phyloP scores from a whole-genome alignment of 2,329 filamentous ascomycete species.

The Colletotrichum ledebouriae region DNA sequence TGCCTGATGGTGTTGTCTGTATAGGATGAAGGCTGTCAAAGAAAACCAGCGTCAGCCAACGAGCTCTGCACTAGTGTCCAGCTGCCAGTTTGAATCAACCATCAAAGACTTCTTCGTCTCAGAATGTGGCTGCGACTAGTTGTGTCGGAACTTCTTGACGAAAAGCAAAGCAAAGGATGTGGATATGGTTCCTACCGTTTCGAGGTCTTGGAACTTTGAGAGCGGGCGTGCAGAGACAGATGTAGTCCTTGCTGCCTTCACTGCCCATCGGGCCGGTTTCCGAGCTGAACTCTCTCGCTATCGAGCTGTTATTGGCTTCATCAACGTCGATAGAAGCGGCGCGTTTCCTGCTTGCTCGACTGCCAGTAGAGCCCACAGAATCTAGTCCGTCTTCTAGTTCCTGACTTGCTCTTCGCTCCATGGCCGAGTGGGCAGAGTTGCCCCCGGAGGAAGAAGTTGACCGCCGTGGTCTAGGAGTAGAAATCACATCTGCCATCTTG shows the following conservation, averaged over 20 bases:
- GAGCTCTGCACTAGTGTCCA: conserved; percentile 28
- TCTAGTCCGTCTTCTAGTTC: conserved; percentile 35
- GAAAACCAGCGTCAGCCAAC: conserved; percentile 47
- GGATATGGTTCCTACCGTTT: conserved; percentile 63
- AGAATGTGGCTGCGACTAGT: conserved; percentile 12
- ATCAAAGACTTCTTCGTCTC: conserved; percentile 38
- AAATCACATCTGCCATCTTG: conserved; percentile 43
- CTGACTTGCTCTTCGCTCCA: conserved; percentile 44
- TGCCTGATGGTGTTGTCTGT: conserved; percentile 92
- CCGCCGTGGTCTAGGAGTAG: conserved; percentile 39
- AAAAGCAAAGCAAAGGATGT: conserved; percentile 27
- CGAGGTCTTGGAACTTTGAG: conserved; percentile 71
- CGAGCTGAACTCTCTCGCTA: conserved; percentile 52
- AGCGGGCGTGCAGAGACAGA: conserved; percentile 69
- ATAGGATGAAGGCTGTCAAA: conserved; percentile 90
- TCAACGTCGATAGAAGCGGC: conserved; percentile 60
- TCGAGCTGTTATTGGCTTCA: conserved; percentile 57
- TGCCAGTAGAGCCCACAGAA: conserved; percentile 36
- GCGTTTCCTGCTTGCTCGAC: conserved; percentile 55
- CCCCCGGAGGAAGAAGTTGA: conserved; percentile 43
- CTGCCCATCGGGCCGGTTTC: conserved; percentile 51
- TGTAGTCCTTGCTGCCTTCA: conserved; percentile 53
- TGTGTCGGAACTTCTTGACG: conserved; percentile 35
- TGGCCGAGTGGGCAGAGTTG: conserved; percentile 40
- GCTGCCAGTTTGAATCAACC: conserved; percentile 28